These are phyloP conservation scores for Polygonum maritimum DNA, from an alignment of 148 eudicot genomes.

Conservation along the genomic window DNA sequence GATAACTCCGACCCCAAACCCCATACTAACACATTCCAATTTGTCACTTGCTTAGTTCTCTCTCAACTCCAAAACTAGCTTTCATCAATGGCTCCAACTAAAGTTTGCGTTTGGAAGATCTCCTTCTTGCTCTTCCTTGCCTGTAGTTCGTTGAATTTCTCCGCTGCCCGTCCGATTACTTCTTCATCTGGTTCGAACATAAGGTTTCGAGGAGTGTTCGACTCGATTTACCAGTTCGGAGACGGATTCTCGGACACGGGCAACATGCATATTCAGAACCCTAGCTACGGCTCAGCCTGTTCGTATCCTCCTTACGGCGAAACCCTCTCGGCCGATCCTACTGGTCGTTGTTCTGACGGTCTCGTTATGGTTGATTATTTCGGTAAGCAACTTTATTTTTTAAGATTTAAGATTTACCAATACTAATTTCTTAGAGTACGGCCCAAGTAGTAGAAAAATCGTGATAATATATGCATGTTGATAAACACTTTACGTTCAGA, in stretches of 20 bases:
- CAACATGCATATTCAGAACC: neutral
- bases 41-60: too few species aligned
- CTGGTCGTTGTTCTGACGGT: neutral
- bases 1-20: too few species aligned
- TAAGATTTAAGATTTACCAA: too few species aligned
- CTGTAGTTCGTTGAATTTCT: too few species aligned
- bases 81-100: too few species aligned
- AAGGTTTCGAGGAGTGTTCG: neutral
- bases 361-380: neutral
- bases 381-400: neutral
- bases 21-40: too few species aligned
- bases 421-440: too few species aligned
- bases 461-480: too few species aligned
- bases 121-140: too few species aligned
- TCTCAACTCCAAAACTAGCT: too few species aligned
- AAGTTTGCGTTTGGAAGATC: too few species aligned
- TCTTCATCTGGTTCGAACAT: neutral
- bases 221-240: constrained; percentile 1
- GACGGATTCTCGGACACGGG: neutral
- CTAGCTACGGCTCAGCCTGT: neutral
- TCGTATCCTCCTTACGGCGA: neutral
- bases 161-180: neutral
- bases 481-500: constrained; percentile 16
- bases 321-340: neutral
- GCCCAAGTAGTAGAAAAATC: neutral